phyloP scores from a whole-genome alignment of 345 rosid genomes.

The Gossypium raimondii region DNA sequence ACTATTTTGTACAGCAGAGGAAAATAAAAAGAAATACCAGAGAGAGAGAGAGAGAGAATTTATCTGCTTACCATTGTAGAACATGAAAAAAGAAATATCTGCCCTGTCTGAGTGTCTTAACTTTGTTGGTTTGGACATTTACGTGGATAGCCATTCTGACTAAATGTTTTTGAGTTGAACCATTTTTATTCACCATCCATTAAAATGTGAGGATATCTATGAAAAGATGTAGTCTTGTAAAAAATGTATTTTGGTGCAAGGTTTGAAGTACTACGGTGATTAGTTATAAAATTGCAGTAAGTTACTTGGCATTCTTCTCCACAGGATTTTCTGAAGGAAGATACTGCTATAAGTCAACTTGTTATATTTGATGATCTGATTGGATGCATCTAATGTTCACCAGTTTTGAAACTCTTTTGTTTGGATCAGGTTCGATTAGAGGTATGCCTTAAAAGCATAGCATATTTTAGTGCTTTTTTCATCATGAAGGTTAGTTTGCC shows the following conservation, averaged over 20 bases:
- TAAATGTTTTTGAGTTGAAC: background rate
- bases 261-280: constrained; percentile 36
- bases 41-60: background rate
- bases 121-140: background rate
- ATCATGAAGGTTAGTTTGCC: constrained; percentile 58
- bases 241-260: constrained; percentile 30
- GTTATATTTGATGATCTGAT: constrained; percentile 67
- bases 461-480: constrained; percentile 51
- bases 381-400: constrained; percentile 68
- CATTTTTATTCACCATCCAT: background rate
- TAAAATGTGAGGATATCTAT: background rate
- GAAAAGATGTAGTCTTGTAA: constrained; percentile 11
- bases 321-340: constrained; percentile 87
- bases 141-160: background rate
- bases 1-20: background rate
- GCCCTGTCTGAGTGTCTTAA: background rate
- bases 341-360: constrained; percentile 69
- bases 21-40: background rate
- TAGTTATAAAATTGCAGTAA: constrained; percentile 61
- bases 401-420: constrained; percentile 66
- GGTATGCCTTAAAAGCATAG: constrained; percentile 72
- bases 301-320: constrained; percentile 68
- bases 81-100: background rate
- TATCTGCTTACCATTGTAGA: background rate
- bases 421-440: constrained; percentile 86